Conservation (phyloP, 164 flowering plant genomes). For the Pachysandra terminalis region DNA sequence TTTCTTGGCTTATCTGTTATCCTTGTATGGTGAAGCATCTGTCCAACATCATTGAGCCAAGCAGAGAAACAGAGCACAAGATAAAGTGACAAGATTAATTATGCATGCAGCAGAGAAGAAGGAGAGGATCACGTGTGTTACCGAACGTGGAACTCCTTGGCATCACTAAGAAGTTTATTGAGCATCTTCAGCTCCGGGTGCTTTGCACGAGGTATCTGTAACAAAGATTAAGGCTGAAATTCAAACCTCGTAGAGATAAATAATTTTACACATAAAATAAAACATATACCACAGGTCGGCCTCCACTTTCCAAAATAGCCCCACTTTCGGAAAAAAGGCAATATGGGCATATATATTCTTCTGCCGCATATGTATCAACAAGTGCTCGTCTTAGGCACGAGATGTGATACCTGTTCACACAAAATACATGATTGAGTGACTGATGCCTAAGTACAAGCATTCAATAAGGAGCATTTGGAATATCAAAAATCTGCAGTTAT, state of each 20-base stretch:
- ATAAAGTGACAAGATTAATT: conserved; percentile 1
- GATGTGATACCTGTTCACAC: conserved; percentile 59
- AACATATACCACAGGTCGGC: conserved; percentile 44
- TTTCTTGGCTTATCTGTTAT: too few species aligned
- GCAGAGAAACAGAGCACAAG: not conserved
- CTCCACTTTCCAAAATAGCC: conserved; percentile 27
- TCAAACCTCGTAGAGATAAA: not conserved
- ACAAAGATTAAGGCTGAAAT: conserved; percentile 7
- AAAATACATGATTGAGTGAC: conserved; percentile 6
- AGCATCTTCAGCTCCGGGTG: conserved; percentile 49
- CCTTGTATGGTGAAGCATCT: too few species aligned
- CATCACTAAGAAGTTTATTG: conserved; percentile 39
- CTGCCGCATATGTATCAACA: conserved; percentile 16
- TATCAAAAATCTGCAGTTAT: too few species aligned
- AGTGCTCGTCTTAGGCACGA: conserved; percentile 35
- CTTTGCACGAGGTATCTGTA: conserved; percentile 43
- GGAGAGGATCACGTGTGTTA: conserved; percentile 25
- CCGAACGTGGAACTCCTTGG: conserved; percentile 50
- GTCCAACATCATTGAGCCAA: too few species aligned
- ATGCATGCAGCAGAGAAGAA: not conserved
- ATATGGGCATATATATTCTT: conserved; percentile 41
- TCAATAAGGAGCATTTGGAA: not conserved
- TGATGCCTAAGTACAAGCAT: too few species aligned
- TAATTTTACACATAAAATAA: not conserved
- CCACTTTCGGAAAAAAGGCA: conserved; percentile 46